Base-by-base conservation (phyloP, 2,329 filamentous ascomycete genomes). In the Clonostachys byssicola region DNA sequence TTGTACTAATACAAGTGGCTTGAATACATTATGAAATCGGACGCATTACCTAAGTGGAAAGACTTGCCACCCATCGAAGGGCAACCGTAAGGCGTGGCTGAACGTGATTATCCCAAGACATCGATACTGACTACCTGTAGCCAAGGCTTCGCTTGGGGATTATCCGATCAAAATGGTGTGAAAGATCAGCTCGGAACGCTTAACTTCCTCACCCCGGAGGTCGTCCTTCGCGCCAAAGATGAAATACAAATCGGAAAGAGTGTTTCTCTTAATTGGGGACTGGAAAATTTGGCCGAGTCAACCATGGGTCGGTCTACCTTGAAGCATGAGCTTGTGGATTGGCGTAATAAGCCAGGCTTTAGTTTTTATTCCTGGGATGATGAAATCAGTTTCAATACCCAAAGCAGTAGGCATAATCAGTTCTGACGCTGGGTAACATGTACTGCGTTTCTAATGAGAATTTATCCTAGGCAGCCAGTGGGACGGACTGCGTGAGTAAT, bases 251-350 rank as follows among this genome's bases (percentile, higher is more conserved):
- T 71, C 1, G 79, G 79, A 12, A 64, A 65, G 17, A 68, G 76
- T 35, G 70, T 80, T 18, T 73, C 73, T 10, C 65, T 82, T 35
- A 71, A 72, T 30, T 81, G 78, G 78, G 73, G 77, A 18, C 57
- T 81, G 50, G 73, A 70, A n/a, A 81, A 81, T 53, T 61, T 81
- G 4, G 75, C 23, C 14, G 42, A 48, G 34, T 16, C 43, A 18
- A 45, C 42, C 6, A 39, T 48, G 18, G 47, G 42, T 13, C 36
- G 47, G 8, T 34, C 23, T 14, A 23, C 42, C 4, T 42, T 48
- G 42, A 48, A 40, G 43, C 47, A 48, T 42, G 35, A 42, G 23
- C 40, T 45, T 18, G 47, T 48, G 12, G 38, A 48, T 17, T 48
- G 47, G 47, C 43, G 47, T 16, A 48, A 45, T 17, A 23, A 46